phyloP scores from a whole-genome alignment of 2,329 filamentous ascomycete genomes.

The Pyricularia pennisetigena region DNA sequence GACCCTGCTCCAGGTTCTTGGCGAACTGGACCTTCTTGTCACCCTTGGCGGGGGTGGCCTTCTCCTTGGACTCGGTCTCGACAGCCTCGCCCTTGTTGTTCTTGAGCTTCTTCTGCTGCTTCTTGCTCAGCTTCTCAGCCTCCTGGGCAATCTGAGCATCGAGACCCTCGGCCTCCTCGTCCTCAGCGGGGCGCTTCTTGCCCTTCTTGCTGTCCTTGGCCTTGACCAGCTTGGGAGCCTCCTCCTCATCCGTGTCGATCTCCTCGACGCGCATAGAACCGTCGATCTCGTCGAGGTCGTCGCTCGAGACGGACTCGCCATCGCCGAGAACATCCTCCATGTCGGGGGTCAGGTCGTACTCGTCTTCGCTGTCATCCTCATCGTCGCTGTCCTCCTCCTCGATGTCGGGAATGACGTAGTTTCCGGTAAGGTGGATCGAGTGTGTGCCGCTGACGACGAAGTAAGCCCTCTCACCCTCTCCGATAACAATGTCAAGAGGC shows the following conservation, averaged over 20 bases:
- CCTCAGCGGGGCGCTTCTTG: constrained; percentile 69
- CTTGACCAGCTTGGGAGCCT: constrained; percentile 50
- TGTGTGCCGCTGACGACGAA: constrained; percentile 88
- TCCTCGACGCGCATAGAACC: constrained; percentile 71
- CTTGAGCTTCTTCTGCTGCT: constrained; percentile 96
- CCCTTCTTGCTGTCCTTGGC: constrained; percentile 65
- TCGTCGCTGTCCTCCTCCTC: constrained; percentile 43
- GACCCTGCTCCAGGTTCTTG: constrained; percentile 96
- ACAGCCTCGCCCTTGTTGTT: constrained; percentile 94
- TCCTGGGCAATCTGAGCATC: constrained; percentile 76
- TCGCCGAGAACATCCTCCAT: constrained; percentile 63
- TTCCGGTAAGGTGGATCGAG: constrained; percentile 86
- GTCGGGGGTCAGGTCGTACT: constrained; percentile 74
- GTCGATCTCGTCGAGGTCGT: constrained; percentile 68
- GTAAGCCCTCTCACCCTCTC: constrained; percentile 80
- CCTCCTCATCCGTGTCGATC: constrained; percentile 70
- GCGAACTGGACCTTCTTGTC: constrained; percentile 98
- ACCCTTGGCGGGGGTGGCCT: constrained; percentile 34
- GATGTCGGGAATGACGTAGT: constrained; percentile 74
- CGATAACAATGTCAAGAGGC: constrained; percentile 83
- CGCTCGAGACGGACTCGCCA: constrained; percentile 61
- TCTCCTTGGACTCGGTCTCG: constrained; percentile 40
- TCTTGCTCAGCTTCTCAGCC: constrained; percentile 80
- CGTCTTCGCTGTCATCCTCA: constrained; percentile 51
- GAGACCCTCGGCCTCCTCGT: constrained; percentile 47